A percentile compares a stretch with the other conserved stretches of the same genome.
Evolutionary conservation across 2,329 filamentous ascomycete species (phyloP).

Genomic region (Aureobasidium sp.): DNA sequence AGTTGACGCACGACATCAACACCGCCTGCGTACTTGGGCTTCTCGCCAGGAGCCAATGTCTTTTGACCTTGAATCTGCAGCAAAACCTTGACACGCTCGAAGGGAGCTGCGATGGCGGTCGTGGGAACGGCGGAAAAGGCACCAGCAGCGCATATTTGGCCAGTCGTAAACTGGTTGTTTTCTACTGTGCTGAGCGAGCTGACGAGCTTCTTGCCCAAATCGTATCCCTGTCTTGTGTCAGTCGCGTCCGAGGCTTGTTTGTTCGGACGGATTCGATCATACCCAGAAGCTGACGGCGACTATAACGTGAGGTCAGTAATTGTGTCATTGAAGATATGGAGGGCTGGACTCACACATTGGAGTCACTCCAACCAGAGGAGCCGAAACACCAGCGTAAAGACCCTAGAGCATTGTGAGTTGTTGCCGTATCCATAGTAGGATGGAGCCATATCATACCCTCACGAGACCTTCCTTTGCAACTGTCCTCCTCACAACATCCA

Average conservation of each 20-base stretch:
- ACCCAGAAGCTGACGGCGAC: slow-evolving; percentile 61
- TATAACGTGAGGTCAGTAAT: slow-evolving; percentile 24
- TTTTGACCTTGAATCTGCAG: slow-evolving; percentile 96
- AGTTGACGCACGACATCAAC: slow-evolving; percentile 87
- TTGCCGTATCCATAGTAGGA: no score
- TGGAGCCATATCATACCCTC: no score
- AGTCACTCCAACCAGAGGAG: slow-evolving; percentile 88
- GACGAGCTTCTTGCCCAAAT: slow-evolving; percentile 87
- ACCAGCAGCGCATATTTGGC: slow-evolving; percentile 81
- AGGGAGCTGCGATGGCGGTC: slow-evolving; percentile 97
- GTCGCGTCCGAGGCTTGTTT: background rate
- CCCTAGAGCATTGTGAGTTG: slow-evolving; percentile 54
- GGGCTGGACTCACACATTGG: slow-evolving; percentile 83
- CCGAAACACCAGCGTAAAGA: slow-evolving; percentile 93
- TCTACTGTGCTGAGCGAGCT: slow-evolving; percentile 55
- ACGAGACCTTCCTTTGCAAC: slow-evolving; percentile 75
- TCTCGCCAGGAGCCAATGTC: slow-evolving; percentile 73
- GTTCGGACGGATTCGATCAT: slow-evolving; percentile 17
- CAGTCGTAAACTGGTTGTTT: slow-evolving; percentile 67
- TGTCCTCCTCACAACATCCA: slow-evolving; percentile 87
- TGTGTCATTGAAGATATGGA: background rate
- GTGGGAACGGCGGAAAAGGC: slow-evolving; percentile 98
- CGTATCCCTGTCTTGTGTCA: slow-evolving; percentile 62
- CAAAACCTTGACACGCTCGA: slow-evolving; percentile 97
- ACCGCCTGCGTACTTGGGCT: slow-evolving; percentile 82